These are phyloP conservation scores for Limnomonas spitsbergensis DNA, from an alignment of 139 green algal species.

Conservation along the genomic window DNA sequence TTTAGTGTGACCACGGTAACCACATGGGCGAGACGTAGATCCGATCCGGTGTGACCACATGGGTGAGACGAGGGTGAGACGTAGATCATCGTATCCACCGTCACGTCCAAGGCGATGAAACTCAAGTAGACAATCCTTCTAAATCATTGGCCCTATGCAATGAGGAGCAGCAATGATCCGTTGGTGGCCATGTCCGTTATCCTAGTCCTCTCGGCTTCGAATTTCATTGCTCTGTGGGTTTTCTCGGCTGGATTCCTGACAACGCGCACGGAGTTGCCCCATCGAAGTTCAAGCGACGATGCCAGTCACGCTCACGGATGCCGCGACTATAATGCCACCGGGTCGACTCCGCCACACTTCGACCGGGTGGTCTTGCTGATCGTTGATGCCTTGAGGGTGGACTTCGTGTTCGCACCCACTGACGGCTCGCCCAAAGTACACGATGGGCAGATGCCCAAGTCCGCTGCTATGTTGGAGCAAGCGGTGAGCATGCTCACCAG, in stretches of 20 bases:
- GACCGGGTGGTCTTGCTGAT: constrained; percentile 61
- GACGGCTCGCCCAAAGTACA: neutral
- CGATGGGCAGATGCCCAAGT: constrained; percentile 19
- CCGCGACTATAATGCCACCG: neutral
- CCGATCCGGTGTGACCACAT: no score
- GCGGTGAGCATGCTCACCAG: constrained; percentile 13
- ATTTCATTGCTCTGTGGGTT: constrained; percentile 23
- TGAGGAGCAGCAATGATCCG: no score
- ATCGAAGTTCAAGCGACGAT: constrained; percentile 24
- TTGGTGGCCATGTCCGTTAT: no score
- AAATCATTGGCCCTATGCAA: no score
- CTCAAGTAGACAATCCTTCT: no score
- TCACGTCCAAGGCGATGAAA: no score
- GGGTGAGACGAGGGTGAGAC: no score
- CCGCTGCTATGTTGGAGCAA: constrained; percentile 15
- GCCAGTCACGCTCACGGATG: no score
- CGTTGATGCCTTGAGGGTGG: constrained; percentile 75
- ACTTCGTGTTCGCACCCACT: constrained; percentile 55
- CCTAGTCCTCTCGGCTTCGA: neutral
- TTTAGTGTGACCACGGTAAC: no score
- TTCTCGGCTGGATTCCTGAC: constrained; percentile 83
- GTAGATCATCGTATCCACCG: no score
- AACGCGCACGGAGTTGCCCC: constrained; percentile 69
- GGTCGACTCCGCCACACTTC: neutral
- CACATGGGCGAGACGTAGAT: no score